Percentiles rank a stretch among this genome's conserved stretches.
phyloP scores from a whole-genome alignment of 208 protist species.

The Trypanosoma platydactyli region DNA sequence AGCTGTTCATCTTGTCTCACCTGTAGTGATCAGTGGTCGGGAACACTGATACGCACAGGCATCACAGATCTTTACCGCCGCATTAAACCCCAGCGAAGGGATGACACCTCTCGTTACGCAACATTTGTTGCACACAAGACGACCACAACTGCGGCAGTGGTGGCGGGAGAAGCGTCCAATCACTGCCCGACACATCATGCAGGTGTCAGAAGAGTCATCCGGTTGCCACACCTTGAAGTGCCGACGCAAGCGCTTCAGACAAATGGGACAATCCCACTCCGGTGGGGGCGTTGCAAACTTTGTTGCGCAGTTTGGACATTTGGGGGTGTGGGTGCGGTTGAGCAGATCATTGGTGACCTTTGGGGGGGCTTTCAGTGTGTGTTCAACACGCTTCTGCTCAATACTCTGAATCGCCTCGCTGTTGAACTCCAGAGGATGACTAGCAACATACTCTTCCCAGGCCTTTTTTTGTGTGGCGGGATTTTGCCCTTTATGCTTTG shows the following conservation, averaged over 20 bases:
- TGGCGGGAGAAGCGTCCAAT: constrained; percentile 85
- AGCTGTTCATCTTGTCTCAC: no score
- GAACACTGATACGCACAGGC: constrained; percentile 51
- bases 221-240: constrained; percentile 83
- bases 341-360: constrained; percentile 42
- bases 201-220: constrained; percentile 50
- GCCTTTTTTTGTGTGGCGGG: constrained; percentile 54
- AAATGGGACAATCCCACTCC: constrained; percentile 79
- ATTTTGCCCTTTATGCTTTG: constrained; percentile 37
- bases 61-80: constrained; percentile 74
- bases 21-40: no score
- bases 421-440: constrained; percentile 71
- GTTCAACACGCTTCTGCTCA: constrained; percentile 57
- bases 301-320: constrained; percentile 58
- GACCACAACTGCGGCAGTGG: constrained; percentile 85
- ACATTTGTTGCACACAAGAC: constrained; percentile 72
- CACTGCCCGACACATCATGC: constrained; percentile 57
- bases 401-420: constrained; percentile 36
- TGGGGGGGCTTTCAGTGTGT: constrained; percentile 60
- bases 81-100: constrained; percentile 57
- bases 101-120: constrained; percentile 55
- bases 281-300: constrained; percentile 57
- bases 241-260: constrained; percentile 32
- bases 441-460: constrained; percentile 78
- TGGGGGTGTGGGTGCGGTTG: constrained; percentile 67